Base-by-base conservation (phyloP, 2,329 filamentous ascomycete genomes). In the Beauveria rudraprayagi region DNA sequence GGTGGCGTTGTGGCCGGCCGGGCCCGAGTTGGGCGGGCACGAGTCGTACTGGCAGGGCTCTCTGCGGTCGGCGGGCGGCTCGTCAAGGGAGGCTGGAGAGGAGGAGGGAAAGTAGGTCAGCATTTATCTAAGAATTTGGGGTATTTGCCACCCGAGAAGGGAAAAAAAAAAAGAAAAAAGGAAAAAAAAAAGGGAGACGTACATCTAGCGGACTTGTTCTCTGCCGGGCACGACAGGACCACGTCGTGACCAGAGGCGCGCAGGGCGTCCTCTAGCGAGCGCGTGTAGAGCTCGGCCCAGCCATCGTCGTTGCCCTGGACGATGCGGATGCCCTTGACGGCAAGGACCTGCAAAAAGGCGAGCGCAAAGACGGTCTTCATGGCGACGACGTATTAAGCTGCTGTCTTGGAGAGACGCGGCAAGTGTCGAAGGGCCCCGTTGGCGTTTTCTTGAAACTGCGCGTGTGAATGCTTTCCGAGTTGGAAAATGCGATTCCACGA, bases 251-350 rank as follows among this genome's bases (percentile, higher is more conserved):
- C 84, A 2, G 81, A 78, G 1, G 72, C 71, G 10, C 73, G 78
- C 46, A 90, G 73, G 14, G 78, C 76, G 57, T 83, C 72, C 72
- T 87, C 83, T 56, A 89, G 75, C 0, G 79, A 77, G 17, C 87
- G 81, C 55, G 87, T 74, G 67, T 90, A 88, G 46, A 80, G 79
- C 73, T 89, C 87, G 5, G 87, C 85, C 88, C 88, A 90, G 40
- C 88, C 87, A 69, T 90, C 88, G 65, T 90, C 87, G 71, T 90
- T 90, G 24, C 52, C 40, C 61, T 87, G 83, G 60, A 90, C 69
- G 67, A 87, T 82, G 65, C 84, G 83, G 53, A 80, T 63, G 37
- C 64, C 70, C 61, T 73, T 69, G 2, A 64, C 70, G 10, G 66
- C 69, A 44, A 72, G 66, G 24, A 61, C 66, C 54, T 54, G 54